phyloP scores from a whole-genome alignment of 108 stramenopile genomes.

The Cyclotella baltica region DNA sequence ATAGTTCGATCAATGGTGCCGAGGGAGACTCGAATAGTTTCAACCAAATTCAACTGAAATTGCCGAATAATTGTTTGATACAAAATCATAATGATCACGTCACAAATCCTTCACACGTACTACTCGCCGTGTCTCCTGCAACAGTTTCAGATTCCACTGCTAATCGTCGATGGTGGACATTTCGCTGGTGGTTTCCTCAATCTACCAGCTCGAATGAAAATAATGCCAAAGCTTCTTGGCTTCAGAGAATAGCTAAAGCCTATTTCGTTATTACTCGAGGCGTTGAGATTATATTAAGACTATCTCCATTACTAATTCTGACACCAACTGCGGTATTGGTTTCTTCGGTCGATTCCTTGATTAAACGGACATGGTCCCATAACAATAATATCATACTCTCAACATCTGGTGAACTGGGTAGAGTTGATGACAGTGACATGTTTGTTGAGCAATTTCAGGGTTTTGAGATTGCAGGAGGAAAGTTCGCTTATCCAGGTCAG shows the following conservation, averaged over 20 bases:
- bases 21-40: not conserved
- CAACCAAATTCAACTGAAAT: not conserved
- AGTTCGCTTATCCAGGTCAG: not conserved
- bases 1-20: not conserved
- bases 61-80: not conserved
- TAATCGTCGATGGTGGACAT: conserved; percentile 3
- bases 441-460: conserved; percentile 21
- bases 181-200: not conserved
- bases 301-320: conserved; percentile 76
- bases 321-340: conserved; percentile 67
- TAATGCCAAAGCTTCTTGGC: conserved; percentile 7
- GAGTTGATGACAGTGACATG: conserved; percentile 8
- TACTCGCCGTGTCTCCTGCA: conserved; percentile 10
- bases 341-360: conserved; percentile 15
- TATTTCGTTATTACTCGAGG: conserved; percentile 47
- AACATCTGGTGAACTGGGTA: not conserved
- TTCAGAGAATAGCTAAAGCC: conserved; percentile 16
- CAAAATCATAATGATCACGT: not conserved
- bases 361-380: not conserved
- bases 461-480: not conserved
- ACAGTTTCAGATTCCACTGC: not conserved
- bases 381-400: not conserved
- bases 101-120: not conserved
- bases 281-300: conserved; percentile 61
- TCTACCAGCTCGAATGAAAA: not conserved